Evolutionary conservation across 2,329 filamentous ascomycete genomes (phyloP).

Genomic region (Colletotrichum noveboracense): DNA sequence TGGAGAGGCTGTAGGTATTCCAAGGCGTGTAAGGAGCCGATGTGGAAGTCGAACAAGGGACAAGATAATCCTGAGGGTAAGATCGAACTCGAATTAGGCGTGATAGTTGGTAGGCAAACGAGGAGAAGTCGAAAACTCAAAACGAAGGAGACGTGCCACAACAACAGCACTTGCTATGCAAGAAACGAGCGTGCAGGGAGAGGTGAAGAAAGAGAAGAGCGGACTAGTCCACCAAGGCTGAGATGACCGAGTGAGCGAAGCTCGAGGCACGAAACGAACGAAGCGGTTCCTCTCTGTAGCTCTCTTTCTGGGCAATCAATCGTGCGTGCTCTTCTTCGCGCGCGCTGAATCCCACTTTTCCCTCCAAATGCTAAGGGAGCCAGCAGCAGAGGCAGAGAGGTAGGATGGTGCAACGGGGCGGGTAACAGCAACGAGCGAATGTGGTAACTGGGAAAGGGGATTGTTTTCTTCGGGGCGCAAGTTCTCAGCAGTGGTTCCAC

Average conservation of each 20-base stretch:
- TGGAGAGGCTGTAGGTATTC: background rate
- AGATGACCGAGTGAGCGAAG: conserved; percentile 1
- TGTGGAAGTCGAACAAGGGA: background rate
- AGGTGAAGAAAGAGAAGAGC: background rate
- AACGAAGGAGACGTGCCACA: conserved; percentile 4
- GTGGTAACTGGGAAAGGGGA: conserved; percentile 19
- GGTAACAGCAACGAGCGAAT: background rate
- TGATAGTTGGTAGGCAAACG: background rate
- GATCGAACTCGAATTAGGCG: conserved; percentile 7
- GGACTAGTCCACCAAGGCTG: background rate
- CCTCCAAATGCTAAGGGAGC: conserved; percentile 2
- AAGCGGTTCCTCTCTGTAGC: background rate
- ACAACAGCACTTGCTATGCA: background rate
- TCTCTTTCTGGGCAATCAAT: background rate
- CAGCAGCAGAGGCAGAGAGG: background rate
- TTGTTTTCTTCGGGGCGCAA: conserved; percentile 22
- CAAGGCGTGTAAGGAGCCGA: background rate
- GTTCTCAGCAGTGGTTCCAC: background rate
- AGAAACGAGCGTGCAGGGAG: conserved; percentile 16
- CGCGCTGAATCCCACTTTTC: background rate
- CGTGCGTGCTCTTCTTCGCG: background rate
- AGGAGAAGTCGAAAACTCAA: background rate
- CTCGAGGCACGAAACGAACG: conserved; percentile 7
- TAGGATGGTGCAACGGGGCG: background rate
- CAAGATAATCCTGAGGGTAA: background rate